phyloP scores from a whole-genome alignment of 1,139 yeast genomes.

The Magnusiomyces sp. region DNA sequence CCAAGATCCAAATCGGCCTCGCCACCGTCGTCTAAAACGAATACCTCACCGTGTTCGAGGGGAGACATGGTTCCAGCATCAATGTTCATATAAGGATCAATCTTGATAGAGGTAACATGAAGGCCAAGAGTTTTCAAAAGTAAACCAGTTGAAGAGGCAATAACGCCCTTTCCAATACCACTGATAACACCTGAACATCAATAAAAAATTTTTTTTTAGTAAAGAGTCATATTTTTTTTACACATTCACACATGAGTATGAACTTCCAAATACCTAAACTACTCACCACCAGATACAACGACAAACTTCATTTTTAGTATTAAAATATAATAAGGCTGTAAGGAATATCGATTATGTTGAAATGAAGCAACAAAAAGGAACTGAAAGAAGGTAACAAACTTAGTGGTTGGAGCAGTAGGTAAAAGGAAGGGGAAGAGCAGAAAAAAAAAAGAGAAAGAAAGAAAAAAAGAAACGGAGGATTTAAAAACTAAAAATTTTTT shows the following conservation, averaged over 20 bases:
- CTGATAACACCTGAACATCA: slow-evolving; percentile 67
- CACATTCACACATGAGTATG: no score
- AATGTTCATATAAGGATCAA: slow-evolving; percentile 97
- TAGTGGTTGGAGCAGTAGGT: slow-evolving; percentile 8
- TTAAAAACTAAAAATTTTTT: slow-evolving; percentile 37
- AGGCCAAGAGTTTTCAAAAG: slow-evolving; percentile 87
- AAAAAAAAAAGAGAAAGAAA: slow-evolving; percentile 2
- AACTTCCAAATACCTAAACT: slow-evolving; percentile 2
- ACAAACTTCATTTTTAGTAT: slow-evolving; percentile 70
- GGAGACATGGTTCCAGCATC: slow-evolving; percentile 99
- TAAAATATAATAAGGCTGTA: not conserved
- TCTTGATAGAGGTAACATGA: slow-evolving; percentile 93
- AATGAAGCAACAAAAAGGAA: not conserved
- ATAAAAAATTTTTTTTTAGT: slow-evolving; percentile 25
- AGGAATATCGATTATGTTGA: not conserved
- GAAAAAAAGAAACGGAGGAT: slow-evolving; percentile 4
- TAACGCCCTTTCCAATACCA: slow-evolving; percentile 97
- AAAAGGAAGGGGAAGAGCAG: slow-evolving; percentile 11
- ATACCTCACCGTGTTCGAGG: slow-evolving; percentile 97
- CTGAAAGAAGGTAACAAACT: not conserved
- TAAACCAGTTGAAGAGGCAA: slow-evolving; percentile 95
- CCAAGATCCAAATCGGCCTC: slow-evolving; percentile 97
- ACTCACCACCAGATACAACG: slow-evolving; percentile 85
- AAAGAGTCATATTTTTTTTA: slow-evolving; percentile 55
- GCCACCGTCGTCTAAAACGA: slow-evolving; percentile 96